Evolutionary conservation across 129 eudicot species (phyloP), one percentile per base, ranked within the genome.

Genomic region (Flaveria ramosissima): DNA sequence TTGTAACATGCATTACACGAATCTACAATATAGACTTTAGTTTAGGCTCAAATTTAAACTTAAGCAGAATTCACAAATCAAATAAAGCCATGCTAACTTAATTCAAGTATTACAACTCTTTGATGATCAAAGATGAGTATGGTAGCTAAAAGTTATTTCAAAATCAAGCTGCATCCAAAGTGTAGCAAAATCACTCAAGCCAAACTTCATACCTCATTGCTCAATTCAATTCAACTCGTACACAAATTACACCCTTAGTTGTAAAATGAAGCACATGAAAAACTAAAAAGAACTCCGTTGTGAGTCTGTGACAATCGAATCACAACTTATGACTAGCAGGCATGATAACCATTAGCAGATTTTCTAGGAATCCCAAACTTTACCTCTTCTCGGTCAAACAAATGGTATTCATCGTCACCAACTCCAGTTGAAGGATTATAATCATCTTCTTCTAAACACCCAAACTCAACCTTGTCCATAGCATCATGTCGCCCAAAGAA

Each of bases 371-470:
- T 4, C 46, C 32, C 21, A 9, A 75, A 45, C 9, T 55, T 21
- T 69, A 92, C 96, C 92, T 92, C 92, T 75, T 87, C 96, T 80
- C 84, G 86, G 48, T 87, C 89, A 84, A 92, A 92, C 80, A 92
- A 86, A 76, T 88, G 96, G 69, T 89, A 92, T 83, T 92, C 96
- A 36, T 92, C 93, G 67, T 84, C 91, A 50, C 72, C 87, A 63
- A 77, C 51, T 68, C 88, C 87, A 78, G 82, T 73, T 59, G 65
- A 71, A 83, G 83, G 81, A 68, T 57, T 70, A 77, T 72, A 39
- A 50, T 76, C 90, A 27, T 78, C 85, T 81, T 84, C 96, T 71
- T 88, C 92, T 69, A 92, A 77, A 62, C 92, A 93, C 23, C 90
- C 96, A 76, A 92, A 75, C 70, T 90, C 98, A 32, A 73, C 93